A percentile compares a stretch with the other conserved stretches of the same genome.
Conservation (phyloP, 2,329 filamentous ascomycete genomes). For the Phialemoniopsis sp. region DNA sequence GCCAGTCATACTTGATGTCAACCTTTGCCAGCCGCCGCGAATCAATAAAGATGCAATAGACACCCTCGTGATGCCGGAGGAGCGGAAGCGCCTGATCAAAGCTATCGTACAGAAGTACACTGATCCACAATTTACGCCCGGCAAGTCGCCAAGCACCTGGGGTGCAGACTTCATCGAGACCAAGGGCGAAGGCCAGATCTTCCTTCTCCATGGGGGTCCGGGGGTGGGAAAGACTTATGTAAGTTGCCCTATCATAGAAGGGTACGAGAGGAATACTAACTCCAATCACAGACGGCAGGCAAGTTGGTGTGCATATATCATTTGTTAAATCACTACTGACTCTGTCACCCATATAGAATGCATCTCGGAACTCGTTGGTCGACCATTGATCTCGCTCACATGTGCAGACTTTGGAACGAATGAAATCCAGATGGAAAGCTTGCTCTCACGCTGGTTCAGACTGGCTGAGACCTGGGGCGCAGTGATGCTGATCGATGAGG, state of each 20-base stretch:
- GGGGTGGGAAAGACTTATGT: slow-evolving; percentile 16
- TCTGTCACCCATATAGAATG: too few species aligned
- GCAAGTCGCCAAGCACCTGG: too few species aligned
- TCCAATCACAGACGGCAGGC: too few species aligned
- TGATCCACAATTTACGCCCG: too few species aligned
- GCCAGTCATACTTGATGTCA: slow-evolving; percentile 1
- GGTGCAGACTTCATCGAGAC: slow-evolving; percentile 14
- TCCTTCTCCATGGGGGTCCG: slow-evolving; percentile 16
- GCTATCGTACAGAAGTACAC: slow-evolving; percentile 8
- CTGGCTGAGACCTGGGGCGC: slow-evolving; percentile 9
- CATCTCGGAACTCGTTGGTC: slow-evolving; percentile 13
- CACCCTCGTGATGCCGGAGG: slow-evolving; percentile 7
- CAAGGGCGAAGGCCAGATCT: slow-evolving; percentile 16
- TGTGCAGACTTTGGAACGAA: slow-evolving; percentile 11
- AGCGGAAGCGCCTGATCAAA: slow-evolving; percentile 9
- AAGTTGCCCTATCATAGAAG: background rate
- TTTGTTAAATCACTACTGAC: too few species aligned
- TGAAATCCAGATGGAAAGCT: slow-evolving; percentile 7
- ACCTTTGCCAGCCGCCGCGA: slow-evolving; percentile 1
- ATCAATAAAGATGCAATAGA: slow-evolving; percentile 6
- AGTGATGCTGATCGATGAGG: slow-evolving; percentile 16
- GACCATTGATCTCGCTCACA: slow-evolving; percentile 13
- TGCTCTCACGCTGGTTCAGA: slow-evolving; percentile 6
- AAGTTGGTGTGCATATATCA: too few species aligned
- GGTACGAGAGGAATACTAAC: too few species aligned